Evolutionary conservation across 208 protist species (phyloP).

Genomic region (Porcisia deanei): DNA sequence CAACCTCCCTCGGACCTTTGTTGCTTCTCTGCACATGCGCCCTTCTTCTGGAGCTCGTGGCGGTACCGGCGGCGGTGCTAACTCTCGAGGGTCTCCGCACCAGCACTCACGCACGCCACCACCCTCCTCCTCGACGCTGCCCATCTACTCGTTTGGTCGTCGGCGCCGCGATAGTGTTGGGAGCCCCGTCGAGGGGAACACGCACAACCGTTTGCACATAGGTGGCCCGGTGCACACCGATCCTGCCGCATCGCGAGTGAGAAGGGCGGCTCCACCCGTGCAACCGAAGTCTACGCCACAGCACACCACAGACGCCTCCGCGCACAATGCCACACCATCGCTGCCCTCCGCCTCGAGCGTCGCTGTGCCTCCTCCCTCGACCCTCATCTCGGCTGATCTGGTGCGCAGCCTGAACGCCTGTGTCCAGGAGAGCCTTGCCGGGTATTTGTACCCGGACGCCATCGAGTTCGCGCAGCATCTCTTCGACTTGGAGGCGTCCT

Average conservation of each 20-base stretch:
- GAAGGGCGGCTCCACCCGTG: not conserved
- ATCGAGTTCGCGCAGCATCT: slow-evolving; percentile 91
- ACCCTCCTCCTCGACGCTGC: not conserved
- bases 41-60: not conserved
- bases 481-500: slow-evolving; percentile 49
- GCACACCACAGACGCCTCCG: not conserved
- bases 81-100: not conserved
- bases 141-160: not conserved
- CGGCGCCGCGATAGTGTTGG: not conserved
- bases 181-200: not conserved
- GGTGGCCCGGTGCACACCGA: not conserved
- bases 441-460: slow-evolving; percentile 80
- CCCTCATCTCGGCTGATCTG: slow-evolving; percentile 15
- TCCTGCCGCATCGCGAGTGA: not conserved
- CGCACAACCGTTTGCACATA: not conserved
- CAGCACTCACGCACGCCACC: not conserved
- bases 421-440: slow-evolving; percentile 62
- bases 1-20: not conserved
- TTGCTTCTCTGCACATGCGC: not conserved
- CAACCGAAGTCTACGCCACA: not conserved
- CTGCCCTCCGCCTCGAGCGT: not conserved
- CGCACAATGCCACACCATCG: not conserved
- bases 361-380: slow-evolving; percentile 2
- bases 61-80: not conserved
- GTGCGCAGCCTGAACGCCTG: slow-evolving; percentile 23